Evolutionary conservation across 495 filamentous ascomycete genomes (phyloP), one percentile per base, ranked within the genome.

Genomic region (Lasiosphaeria miniovina): DNA sequence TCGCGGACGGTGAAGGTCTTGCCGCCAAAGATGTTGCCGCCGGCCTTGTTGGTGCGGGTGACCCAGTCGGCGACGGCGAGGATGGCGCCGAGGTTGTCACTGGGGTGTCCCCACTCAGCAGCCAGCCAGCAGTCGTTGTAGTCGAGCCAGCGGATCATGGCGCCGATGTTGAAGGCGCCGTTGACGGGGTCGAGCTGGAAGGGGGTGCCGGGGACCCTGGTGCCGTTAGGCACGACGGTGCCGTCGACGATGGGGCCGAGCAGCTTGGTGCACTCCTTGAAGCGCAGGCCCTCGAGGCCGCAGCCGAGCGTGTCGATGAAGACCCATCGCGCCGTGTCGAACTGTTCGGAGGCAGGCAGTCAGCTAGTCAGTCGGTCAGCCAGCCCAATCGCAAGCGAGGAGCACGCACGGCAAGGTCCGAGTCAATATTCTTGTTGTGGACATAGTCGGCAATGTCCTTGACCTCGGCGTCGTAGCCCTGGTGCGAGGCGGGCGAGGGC

Each of bases 51-150:
- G 65, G 93, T 97, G 66, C 95, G 90, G 40, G 90, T 91, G 61
- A 96, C 85, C 95, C 95, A 98, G 79, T 98, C 94, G 34, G 94
- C 92, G 43, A 96, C 92, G 41, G 94, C 90, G 38, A 98, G 82
- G 66, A 98, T 98, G 71, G 91, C 93, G 56, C 93, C 93, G 57
- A 98, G 77, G 80, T 98, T 98, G 80, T 98, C 93, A 3, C 91
- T 96, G 49, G 93, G 94, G 70, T 98, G 94, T 49, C 94, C 94
- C 94, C 94, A 98, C 79, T 98, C 94, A 57, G 94, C 94, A 14
- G 94, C 94, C 58, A 98, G 80, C 95, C 94, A 98, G 84, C 94
- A 98, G 82, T 98, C 94, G 72, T 98, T 98, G 85, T 97, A 98
- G 75, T 98, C 94, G 56, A 98, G 85, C 94, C 94, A 98, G 65